Evolutionary conservation across 2,329 filamentous ascomycete genomes (phyloP), one percentile per base, ranked within the genome.

Genomic region (Talaromyces amestolkiae): DNA sequence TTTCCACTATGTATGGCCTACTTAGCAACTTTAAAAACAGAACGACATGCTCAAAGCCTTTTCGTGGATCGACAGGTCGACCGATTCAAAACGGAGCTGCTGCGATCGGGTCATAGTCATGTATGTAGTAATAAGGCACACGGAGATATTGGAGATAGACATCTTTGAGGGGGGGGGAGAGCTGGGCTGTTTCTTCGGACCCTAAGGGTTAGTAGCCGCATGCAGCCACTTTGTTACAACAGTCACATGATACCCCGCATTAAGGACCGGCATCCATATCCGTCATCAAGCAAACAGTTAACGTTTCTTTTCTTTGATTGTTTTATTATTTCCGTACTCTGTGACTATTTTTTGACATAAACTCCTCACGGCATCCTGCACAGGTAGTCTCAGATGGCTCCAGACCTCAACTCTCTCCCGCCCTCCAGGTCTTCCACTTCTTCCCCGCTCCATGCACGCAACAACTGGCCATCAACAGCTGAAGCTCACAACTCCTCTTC

Each of bases 351-450:
- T 39, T 8, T 4, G 24, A 61, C 31, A 51, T 6, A 54, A 15
- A 4, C 22, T 58, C n/a, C n/a, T 39, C 13, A 43, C 37, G 31
- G 22, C 35, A 53, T 31, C 11, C 45, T 24, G 17, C 13, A 7
- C 3, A 51, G 47, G 13, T 27, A 27, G 17, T 19, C 22, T 27
- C 53, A 56, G 64, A 91, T 92, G 89, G 85, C 89, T 69, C 89
- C 90, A 60, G 90, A 92, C 79, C 84, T 92, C 74, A 91, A 92
- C 81, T 89, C 89, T 7, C 83, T 92, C 66, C 86, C 87, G 49
- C 79, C 82, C 43, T 89, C 87, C 35, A 82, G 82, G 68, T 81
- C 79, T 4, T 74, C 76, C 39, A 77, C 78, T 15, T 73, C 75
- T 43, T 79, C 78, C 39, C 76, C 78, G 33, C 71, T 74, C 45